Percentiles rank a stretch among this genome's conserved stretches.
Conservation (phyloP, 305 asterid species). For the Solanum hybrid region DNA sequence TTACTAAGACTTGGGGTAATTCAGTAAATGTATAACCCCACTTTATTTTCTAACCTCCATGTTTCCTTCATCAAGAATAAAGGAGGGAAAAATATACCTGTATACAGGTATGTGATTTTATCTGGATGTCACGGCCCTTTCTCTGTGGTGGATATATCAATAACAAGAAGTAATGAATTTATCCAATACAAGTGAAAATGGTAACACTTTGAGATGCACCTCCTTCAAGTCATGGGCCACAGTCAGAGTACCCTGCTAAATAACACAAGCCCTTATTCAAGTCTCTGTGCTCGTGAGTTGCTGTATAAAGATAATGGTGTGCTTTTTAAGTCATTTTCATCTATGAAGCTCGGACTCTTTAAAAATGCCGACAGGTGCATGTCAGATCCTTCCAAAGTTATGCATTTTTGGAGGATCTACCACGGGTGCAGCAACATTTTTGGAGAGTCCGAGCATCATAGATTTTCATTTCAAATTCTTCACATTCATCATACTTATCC, state of each 20-base stretch:
- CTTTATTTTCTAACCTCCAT: background rate
- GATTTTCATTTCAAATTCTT: background rate
- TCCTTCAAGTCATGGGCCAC: too few relatives aligned
- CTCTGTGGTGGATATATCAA: background rate
- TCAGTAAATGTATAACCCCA: background rate
- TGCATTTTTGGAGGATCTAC: background rate
- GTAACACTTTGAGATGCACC: background rate
- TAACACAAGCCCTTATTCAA: background rate
- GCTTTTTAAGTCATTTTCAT: background rate
- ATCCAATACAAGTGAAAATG: background rate
- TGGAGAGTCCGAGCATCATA: background rate
- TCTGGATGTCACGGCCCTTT: background rate
- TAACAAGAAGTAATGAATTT: background rate
- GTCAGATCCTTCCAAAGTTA: background rate
- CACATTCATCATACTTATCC: background rate
- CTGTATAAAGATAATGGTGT: background rate
- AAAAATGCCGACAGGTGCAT: background rate
- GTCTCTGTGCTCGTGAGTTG: background rate
- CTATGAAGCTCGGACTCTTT: background rate
- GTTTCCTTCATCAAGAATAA: background rate
- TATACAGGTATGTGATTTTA: background rate
- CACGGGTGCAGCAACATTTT: background rate
- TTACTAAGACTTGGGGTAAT: background rate
- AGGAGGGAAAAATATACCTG: background rate
- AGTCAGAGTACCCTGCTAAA: too few relatives aligned